Percentiles rank a stretch among this genome's conserved stretches.
Evolutionary conservation across 2,329 filamentous ascomycete genomes (phyloP).

Genomic region (Apiospora koreana): DNA sequence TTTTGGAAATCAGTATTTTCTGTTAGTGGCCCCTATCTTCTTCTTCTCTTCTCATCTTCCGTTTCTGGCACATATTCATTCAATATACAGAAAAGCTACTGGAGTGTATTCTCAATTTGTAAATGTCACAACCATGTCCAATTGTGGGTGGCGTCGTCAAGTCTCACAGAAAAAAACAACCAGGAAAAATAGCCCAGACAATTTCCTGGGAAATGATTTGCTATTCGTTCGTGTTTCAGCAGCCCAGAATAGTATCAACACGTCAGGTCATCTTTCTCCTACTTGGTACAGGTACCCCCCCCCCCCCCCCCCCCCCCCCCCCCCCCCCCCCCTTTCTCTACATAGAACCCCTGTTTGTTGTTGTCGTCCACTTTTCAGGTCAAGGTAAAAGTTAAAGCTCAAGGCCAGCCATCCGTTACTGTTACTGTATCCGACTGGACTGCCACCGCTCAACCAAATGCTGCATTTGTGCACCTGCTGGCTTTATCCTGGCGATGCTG

Average conservation of each 20-base stretch:
- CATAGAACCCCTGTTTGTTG: neutral
- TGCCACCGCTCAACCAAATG: neutral
- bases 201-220: conserved; percentile 7
- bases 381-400: neutral
- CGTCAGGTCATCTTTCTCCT: neutral
- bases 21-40: neutral
- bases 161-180: neutral
- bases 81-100: neutral
- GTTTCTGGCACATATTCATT: neutral
- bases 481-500: conserved; percentile 3
- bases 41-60: neutral
- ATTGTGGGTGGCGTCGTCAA: neutral
- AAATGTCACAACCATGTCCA: neutral
- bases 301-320: too few species aligned
- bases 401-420: neutral
- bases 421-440: neutral
- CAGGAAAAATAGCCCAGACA: neutral
- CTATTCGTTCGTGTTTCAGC: conserved; percentile 7
- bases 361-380: neutral
- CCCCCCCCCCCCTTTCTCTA: too few species aligned
- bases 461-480: neutral
- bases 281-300: neutral
- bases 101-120: neutral
- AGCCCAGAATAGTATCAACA: conserved; percentile 1
- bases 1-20: neutral